Conservation (phyloP, 768 basidiomycete genomes). For the Naganishia onofrii region DNA sequence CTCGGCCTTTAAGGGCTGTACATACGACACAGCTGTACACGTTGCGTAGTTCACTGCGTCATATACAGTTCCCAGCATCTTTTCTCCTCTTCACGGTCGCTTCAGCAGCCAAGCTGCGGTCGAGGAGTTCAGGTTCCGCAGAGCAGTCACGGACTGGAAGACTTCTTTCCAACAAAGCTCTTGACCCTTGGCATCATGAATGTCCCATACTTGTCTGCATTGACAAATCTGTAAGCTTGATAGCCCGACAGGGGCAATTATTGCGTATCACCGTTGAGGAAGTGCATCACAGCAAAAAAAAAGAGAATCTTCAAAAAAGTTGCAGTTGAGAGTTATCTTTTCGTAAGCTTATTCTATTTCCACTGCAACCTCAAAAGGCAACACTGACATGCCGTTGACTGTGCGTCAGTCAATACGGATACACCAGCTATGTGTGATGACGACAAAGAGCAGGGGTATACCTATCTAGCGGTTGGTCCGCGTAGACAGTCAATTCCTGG, state of each 20-base stretch:
- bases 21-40: no score
- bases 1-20: no score
- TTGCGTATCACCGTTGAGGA: background rate
- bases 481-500: slow-evolving; percentile 11
- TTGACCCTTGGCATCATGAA: background rate
- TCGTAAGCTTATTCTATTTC: background rate
- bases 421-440: background rate
- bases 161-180: no score
- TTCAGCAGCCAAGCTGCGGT: no score
- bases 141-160: no score
- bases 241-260: background rate
- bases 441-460: slow-evolving; percentile 14
- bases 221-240: background rate
- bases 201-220: background rate
- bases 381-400: background rate
- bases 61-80: no score
- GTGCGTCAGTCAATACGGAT: background rate
- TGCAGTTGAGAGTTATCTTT: background rate
- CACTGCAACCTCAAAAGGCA: background rate
- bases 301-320: background rate
- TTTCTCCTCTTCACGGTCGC: no score
- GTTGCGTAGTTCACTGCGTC: no score
- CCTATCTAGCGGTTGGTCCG: background rate
- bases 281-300: background rate
- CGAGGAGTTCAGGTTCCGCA: no score